Conservation (phyloP, 257 asterid genomes). For the Solanum lycopersicoides region DNA sequence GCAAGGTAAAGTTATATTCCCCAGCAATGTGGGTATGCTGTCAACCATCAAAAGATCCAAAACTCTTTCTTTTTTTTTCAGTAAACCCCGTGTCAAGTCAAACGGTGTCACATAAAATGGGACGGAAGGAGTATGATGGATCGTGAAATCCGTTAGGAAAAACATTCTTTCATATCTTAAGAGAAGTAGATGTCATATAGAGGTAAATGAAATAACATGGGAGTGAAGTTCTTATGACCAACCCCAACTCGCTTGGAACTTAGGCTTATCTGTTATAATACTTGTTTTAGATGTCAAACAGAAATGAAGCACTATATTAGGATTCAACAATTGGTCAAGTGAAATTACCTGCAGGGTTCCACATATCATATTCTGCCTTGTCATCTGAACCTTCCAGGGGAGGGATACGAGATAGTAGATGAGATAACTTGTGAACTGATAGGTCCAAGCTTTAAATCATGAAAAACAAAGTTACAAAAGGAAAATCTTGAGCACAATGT, state of each 20-base stretch:
- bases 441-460: constrained; percentile 43
- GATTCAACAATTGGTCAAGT: neutral
- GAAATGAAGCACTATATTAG: neutral
- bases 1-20: no score
- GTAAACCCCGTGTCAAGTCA: neutral
- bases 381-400: constrained; percentile 34
- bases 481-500: neutral
- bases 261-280: neutral
- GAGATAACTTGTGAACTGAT: constrained; percentile 53
- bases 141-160: neutral
- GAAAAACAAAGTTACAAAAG: neutral
- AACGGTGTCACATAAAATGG: neutral
- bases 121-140: neutral
- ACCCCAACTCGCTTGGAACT: neutral
- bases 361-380: constrained; percentile 37
- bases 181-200: neutral
- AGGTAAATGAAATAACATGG: neutral
- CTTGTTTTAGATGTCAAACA: neutral
- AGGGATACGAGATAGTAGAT: constrained; percentile 52
- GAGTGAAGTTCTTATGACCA: neutral
- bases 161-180: neutral
- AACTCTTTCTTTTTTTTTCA: neutral
- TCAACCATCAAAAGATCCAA: no score
- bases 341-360: constrained; percentile 56
- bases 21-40: no score